phyloP scores from a whole-genome alignment of 805 yeast species.

The Sungouiella thailandica region DNA sequence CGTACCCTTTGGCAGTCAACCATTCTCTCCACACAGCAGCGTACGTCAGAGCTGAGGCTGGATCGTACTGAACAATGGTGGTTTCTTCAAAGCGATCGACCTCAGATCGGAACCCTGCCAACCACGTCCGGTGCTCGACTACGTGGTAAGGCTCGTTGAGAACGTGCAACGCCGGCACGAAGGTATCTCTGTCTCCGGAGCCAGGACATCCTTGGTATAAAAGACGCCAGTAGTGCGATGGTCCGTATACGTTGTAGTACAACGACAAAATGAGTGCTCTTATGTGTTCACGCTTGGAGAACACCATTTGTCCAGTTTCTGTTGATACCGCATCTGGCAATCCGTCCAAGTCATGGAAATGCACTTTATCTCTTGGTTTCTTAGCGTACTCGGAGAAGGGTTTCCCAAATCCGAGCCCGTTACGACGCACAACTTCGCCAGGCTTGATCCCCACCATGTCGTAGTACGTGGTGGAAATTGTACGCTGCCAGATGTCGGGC shows the following conservation, averaged over 20 bases:
- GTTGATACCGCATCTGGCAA: constrained; percentile 22
- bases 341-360: constrained; percentile 30
- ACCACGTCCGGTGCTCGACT: constrained; percentile 19
- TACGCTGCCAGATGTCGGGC: constrained; percentile 35
- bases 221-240: constrained; percentile 22
- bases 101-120: constrained; percentile 14
- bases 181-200: constrained; percentile 33
- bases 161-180: constrained; percentile 33
- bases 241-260: constrained; percentile 30
- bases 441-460: constrained; percentile 25
- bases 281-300: constrained; percentile 28
- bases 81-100: constrained; percentile 15
- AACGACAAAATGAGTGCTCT: constrained; percentile 24
- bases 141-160: constrained; percentile 30
- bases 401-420: constrained; percentile 23
- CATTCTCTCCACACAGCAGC: constrained; percentile 11
- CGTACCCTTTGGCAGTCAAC: constrained; percentile 13
- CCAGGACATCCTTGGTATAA: constrained; percentile 34
- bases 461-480: constrained; percentile 28
- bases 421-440: constrained; percentile 27
- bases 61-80: constrained; percentile 22
- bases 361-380: constrained; percentile 13
- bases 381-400: constrained; percentile 16
- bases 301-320: constrained; percentile 33
- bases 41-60: constrained; percentile 10